Base-by-base conservation (phyloP, 495 filamentous ascomycete genomes). In the Ramalina intermedia region DNA sequence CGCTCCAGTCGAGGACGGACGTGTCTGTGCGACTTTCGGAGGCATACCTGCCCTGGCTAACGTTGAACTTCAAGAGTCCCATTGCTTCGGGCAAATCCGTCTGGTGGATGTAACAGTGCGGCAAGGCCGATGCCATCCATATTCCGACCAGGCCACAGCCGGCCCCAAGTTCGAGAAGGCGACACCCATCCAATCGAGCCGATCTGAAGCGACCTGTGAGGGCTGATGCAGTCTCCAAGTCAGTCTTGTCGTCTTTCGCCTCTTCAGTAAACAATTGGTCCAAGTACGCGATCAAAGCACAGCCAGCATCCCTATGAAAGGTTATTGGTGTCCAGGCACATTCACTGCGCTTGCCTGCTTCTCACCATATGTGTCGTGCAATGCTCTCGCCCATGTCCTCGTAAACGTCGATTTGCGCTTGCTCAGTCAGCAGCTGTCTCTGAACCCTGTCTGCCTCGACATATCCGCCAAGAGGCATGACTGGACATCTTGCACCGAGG, bases 301-400 rank as follows among this genome's bases (percentile, higher is more conserved):
- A 62, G 3, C 79, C 84, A 42, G 79, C 84, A 61, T 87, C 84
- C 82, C 80, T 85, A 49, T 35, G 18, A 41, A 41, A 51, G 24
- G 17, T 45, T 21, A 41, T 16, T 11, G 27, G 44, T 39, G 14
- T 3, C 35, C 14, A 37, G 6, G 11, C 8, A 8, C 56, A 55
- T 56, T 51, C 55, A 48, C 20, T 29, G 29, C 27, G 24, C 14
- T 41, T 27, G 5, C 27, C 27, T 29, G 8, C 68, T 21, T 58
- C 70, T 63, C 80, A 90, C 91, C 91, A 98, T 41, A 96, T 78
- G 64, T 98, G 91, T 14, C 88, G 74, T 14, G 90, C 89, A 56
- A 98, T 95, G 60, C 85, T 94, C 61, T 96, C 88, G 6, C 89
- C 90, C 2, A 87, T 87, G 51, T 96, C 89, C 58, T 98, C 91